Base-by-base conservation (phyloP, 139 green algal genomes). In the Tetradesmus obliquus region DNA sequence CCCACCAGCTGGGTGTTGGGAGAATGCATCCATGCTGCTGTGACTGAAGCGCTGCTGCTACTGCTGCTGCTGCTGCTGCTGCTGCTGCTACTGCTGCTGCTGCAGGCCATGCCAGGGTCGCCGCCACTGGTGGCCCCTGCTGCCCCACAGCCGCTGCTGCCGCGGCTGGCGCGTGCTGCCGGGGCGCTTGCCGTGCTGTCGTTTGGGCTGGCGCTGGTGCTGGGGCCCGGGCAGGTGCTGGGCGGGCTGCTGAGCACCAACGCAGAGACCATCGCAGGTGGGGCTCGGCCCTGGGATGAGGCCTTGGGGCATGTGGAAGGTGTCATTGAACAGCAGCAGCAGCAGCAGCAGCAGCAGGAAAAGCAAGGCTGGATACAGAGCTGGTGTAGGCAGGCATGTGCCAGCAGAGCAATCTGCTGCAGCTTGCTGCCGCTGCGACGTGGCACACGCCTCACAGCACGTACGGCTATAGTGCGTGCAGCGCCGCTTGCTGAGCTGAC, bases 221-320 rank as follows among this genome's bases (percentile, higher is more conserved):
- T 90, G 86, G 66, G 69, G 20, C 86, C 86, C 6, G 69, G 86
- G 8, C 45, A 22, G 53, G 86, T 90, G 24, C 53, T 90, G 66
- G 86, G 86, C 13, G 83, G 71, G 24, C 86, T 90, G 45, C 69
- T 90, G 32, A 90, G 69, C 32, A 80, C 74, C 5, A 83, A 57
- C 24, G 86, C 86, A 60, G 86, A 90, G 69, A 90, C 69, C 69
- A 69, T 90, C 4, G 69, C 86, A 82, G 69, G 69, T 83, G 45
- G 8, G 60, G 60, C 32, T 45, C 32, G 32, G 32, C 32, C 32
- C 32, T 45, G 32, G 32, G 32, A 45, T 45, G 32, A 45, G 32
- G 32, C 32, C 32, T 45, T 45, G 32, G 32, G 32, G 32, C 32
- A 45, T 45, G 32, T 45, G 32, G 32, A 45, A 45, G 32, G 32